Evolutionary conservation across 1,284 basidiomycete species (phyloP), one percentile per base, ranked within the genome.

Genomic region (Leccinum variabile): DNA sequence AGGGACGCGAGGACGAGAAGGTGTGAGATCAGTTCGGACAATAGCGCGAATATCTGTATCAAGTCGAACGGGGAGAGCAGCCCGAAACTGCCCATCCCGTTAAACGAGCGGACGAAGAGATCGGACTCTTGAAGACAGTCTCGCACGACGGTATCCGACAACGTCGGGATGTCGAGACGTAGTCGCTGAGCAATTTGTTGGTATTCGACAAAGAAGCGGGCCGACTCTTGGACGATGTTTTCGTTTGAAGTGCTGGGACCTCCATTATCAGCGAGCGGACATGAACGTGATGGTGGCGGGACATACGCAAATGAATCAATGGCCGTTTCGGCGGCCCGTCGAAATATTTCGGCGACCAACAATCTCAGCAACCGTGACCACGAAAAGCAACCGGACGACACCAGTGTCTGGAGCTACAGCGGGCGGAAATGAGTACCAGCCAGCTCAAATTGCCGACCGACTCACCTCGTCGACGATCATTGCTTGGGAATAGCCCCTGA

Each of bases 51-150:
- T 63, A 92, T 80, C 67, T 89, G 87, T 67, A 90, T 80, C 65
- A 92, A 85, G 71, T 93, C 89, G 59, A 93, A 80, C 7, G 90
- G 89, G 1, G 89, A 91, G 65, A 90, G 80, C 35, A 91, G 79
- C 49, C 89, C 87, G 75, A 90, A 88, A 32, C 86, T 81, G 41
- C 86, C 84, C 65, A 80, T 76, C 56, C 86, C 86, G 66, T 82
- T 85, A 73, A 93, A 89, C 7, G 90, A 90, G 62, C 85, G 82
- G 53, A 90, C 88, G 69, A 91, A 90, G 28, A 89, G 81, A 68
- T 92, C 92, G 14, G 91, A 91, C 76, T 94, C 92, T 66, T 89
- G 85, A n/a, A 94, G 79, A 35, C 93, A 81, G 67, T 91, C 90
- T 59, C 86, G 84, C 22, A 90, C 80, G 64, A 80, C 74, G 44